Evolutionary conservation across 495 filamentous ascomycete genomes (phyloP), one percentile per base, ranked within the genome.

Genomic region (Tricharina praecox): DNA sequence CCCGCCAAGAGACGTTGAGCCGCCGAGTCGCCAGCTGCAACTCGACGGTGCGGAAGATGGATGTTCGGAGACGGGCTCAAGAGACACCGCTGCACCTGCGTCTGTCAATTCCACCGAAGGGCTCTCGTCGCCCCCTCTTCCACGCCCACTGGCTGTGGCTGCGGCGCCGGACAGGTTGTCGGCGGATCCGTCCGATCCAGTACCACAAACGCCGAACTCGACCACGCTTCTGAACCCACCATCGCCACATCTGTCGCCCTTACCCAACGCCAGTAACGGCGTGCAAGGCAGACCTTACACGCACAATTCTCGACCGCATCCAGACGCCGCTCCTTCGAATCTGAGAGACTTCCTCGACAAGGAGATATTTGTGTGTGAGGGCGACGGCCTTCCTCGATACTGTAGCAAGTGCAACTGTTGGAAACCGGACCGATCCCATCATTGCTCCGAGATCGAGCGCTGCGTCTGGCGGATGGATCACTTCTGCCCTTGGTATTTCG

Each of bases 391-490:
- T 19, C 87, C 87, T 0, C 71, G 70, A 21, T 95, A 81, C 73
- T 95, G 87, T 64, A 72, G 73, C 7, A 68, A 69, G 42, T 95
- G 87, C 62, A 71, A 69, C 45, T 80, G 76, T 50, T 93, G 79
- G 72, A 94, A 93, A 58, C 74, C 78, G 3, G 87, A 93, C 54
- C 69, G 87, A 23, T 70, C 80, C 2, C 86, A 93, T 53, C 87
- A 95, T 63, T 87, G 79, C 60, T 77, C 78, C 34, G 81, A 90
- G 54, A 65, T 86, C 10, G 76, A 76, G 37, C 69, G 85, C 25
- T 95, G 87, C 63, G 78, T 88, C 23, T 66, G 68, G 24, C 88
- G 84, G 54, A 88, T 93, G 81, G 87, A 95, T 53, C 87, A 95
- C 61, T 93, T 83, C 55, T 95, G 87, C 62, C 87, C 87, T 0